Evolutionary conservation across 495 filamentous ascomycete species (phyloP).

Genomic region (Podospora pseudopauciseta): DNA sequence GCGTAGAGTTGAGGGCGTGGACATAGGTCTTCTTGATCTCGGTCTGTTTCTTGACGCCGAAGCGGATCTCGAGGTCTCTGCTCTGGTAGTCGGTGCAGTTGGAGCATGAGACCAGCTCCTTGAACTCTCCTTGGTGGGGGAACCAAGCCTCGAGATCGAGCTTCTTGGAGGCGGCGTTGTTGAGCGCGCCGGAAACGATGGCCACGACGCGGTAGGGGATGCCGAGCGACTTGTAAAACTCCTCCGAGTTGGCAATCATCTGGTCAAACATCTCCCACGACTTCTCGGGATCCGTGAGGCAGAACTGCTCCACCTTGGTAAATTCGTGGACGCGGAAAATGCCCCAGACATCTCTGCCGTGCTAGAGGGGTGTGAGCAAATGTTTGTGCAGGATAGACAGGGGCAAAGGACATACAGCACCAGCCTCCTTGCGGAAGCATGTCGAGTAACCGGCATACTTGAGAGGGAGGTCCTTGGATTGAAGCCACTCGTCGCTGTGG

Average conservation of each 20-base stretch:
- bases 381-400: neutral
- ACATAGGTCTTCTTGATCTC: conserved; percentile 80
- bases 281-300: conserved; percentile 89
- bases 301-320: conserved; percentile 95
- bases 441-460: conserved; percentile 92
- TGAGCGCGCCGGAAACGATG: conserved; percentile 92
- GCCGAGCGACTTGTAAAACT: conserved; percentile 86
- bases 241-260: conserved; percentile 87
- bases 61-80: conserved; percentile 72
- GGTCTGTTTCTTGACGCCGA: conserved; percentile 44
- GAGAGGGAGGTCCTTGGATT: conserved; percentile 78
- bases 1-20: conserved; percentile 86
- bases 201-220: conserved; percentile 87
- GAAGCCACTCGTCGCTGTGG: conserved; percentile 90
- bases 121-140: conserved; percentile 80
- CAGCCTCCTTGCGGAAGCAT: conserved; percentile 93
- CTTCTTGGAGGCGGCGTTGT: conserved; percentile 74
- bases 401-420: conserved; percentile 40
- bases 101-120: conserved; percentile 91
- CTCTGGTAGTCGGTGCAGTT: conserved; percentile 97
- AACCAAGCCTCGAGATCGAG: conserved; percentile 98
- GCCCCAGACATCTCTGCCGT: conserved; percentile 96
- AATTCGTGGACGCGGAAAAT: conserved; percentile 98
- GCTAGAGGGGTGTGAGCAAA: conserved; percentile 32
- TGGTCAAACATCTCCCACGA: conserved; percentile 90